Evolutionary conservation across 805 yeast genomes (phyloP), one percentile per base, ranked within the genome.

Genomic region (Spathaspora arborariae): DNA sequence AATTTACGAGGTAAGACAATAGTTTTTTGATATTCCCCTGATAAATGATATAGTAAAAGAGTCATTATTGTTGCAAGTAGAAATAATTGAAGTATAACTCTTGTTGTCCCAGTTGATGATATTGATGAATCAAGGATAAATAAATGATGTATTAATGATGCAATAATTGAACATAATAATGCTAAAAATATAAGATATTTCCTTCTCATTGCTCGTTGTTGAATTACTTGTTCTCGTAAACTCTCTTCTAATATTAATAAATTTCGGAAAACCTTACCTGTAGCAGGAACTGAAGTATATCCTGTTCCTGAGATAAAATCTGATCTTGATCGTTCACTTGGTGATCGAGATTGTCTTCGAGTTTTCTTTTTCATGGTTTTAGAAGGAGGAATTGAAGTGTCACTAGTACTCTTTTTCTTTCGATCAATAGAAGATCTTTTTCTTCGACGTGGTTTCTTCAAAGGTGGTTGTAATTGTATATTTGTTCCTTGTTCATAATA

Each of bases 1-100:
- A 90, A 92, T 58, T 80, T 76, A 50, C 96, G 77, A 1, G 97
- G 96, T 37, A 82, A 70, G 13, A 87, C 84, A 45, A 92, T 87
- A 0, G 96, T 88, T 50, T 94, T 79, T 48, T 79, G 80, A 64
- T 92, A 94, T 66, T 90, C 94, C 1, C 99, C 99, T 20, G 96
- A 84, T 30, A 92, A 65, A 57, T 86, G 90, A 65, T 88, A 92
- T 38, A 92, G 70, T 20, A 81, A 75, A 46, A 90, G 66, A 0
- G 96, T 86, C 16, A 91, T 80, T 22, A 78, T 54, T 16, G 80
- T 75, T 44, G 84, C 82, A 15, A 84, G 69, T 3, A 87, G 75
- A 11, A 81, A 59, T 42, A 88, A 80, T 58, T 82, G 80, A 49
- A 67, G 68, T 38, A 58, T 57, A 49, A 69, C 74, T 48, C 71